Conservation (phyloP, 2,329 filamentous ascomycete species). For the Colletotrichum trifolii region DNA sequence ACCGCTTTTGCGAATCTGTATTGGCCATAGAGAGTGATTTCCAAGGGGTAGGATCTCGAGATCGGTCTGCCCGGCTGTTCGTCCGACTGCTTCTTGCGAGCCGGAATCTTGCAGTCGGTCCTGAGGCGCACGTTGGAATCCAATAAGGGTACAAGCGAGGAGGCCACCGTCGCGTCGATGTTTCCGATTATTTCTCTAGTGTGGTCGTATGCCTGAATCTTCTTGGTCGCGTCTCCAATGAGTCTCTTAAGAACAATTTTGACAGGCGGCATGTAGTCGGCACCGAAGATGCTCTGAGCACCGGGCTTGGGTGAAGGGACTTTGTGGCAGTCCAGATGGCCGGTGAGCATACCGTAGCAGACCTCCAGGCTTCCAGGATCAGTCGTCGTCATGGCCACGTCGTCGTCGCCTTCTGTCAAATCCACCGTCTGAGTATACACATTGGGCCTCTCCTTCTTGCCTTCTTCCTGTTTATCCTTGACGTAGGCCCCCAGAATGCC, state of each 20-base stretch:
- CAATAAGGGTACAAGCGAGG: slow-evolving; percentile 77
- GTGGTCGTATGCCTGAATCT: slow-evolving; percentile 80
- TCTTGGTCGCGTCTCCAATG: slow-evolving; percentile 63
- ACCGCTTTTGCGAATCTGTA: slow-evolving; percentile 72
- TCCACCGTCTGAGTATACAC: slow-evolving; percentile 61
- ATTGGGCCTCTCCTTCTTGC: slow-evolving; percentile 43
- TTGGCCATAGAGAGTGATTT: slow-evolving; percentile 84
- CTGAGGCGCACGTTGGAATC: slow-evolving; percentile 75
- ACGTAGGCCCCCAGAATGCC: slow-evolving; percentile 75
- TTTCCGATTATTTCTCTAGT: slow-evolving; percentile 78
- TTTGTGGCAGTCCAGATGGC: slow-evolving; percentile 72
- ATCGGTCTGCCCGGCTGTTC: slow-evolving; percentile 73
- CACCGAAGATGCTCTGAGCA: slow-evolving; percentile 66
- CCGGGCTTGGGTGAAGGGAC: slow-evolving; percentile 77
- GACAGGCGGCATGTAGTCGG: slow-evolving; percentile 76
- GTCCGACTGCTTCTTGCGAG: slow-evolving; percentile 69
- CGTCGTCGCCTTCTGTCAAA: slow-evolving; percentile 70
- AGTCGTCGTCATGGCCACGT: slow-evolving; percentile 63
- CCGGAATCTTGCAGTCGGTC: slow-evolving; percentile 76
- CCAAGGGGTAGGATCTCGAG: slow-evolving; percentile 71
- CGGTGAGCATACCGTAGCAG: slow-evolving; percentile 82
- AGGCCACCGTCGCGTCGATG: slow-evolving; percentile 75
- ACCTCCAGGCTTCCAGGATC: slow-evolving; percentile 76
- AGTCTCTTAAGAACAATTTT: slow-evolving; percentile 76
- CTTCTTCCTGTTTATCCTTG: slow-evolving; percentile 66